A percentile compares a stretch with the other conserved stretches of the same genome.
These are phyloP conservation scores for Penicillium chermesinum DNA, from an alignment of 495 filamentous ascomycete genomes.

Conservation along the genomic window DNA sequence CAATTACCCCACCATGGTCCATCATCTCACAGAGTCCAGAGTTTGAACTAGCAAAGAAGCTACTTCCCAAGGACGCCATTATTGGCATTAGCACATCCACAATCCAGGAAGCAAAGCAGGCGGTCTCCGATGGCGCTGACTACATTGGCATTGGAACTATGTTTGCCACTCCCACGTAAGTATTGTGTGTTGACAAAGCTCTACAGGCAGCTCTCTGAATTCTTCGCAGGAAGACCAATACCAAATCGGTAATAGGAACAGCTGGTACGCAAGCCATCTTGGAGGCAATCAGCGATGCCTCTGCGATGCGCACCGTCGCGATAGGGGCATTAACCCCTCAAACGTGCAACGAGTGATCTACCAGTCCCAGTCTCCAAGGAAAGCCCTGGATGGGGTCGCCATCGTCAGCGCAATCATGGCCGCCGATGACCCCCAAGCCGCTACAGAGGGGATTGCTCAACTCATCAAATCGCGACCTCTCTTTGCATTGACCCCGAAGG, in stretches of 20 bases:
- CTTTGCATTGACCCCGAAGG: conserved; percentile 31
- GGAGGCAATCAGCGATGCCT: conserved; percentile 38
- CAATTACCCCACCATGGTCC: conserved; percentile 1
- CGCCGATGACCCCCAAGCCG: conserved; percentile 55
- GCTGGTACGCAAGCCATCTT: conserved; percentile 71
- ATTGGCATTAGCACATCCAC: conserved; percentile 69
- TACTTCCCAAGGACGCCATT: conserved; percentile 68
- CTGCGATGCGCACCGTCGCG: conserved; percentile 58
- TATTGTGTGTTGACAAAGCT: conserved; percentile 1
- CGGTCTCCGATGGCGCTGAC: conserved; percentile 67
- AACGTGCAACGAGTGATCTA: conserved; percentile 72
- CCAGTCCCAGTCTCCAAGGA: conserved; percentile 49
- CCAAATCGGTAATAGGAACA: conserved; percentile 76
- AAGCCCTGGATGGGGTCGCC: conserved; percentile 71
- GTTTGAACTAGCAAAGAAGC: conserved; percentile 56
- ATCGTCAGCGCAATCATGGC: conserved; percentile 87
- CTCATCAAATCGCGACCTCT: conserved; percentile 47
- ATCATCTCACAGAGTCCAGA: conserved; percentile 1
- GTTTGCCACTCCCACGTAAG: conserved; percentile 76
- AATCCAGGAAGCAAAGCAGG: conserved; percentile 60
- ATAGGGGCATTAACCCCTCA: conserved; percentile 84
- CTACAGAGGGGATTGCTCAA: conserved; percentile 50
- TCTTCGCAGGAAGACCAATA: conserved; percentile 52
- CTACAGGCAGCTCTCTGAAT: conserved; percentile 6
- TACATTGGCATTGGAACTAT: conserved; percentile 88